Percentiles rank a stretch among this genome's conserved stretches.
phyloP scores from a whole-genome alignment of 345 rosid species.

The Euphorbia lathyris region DNA sequence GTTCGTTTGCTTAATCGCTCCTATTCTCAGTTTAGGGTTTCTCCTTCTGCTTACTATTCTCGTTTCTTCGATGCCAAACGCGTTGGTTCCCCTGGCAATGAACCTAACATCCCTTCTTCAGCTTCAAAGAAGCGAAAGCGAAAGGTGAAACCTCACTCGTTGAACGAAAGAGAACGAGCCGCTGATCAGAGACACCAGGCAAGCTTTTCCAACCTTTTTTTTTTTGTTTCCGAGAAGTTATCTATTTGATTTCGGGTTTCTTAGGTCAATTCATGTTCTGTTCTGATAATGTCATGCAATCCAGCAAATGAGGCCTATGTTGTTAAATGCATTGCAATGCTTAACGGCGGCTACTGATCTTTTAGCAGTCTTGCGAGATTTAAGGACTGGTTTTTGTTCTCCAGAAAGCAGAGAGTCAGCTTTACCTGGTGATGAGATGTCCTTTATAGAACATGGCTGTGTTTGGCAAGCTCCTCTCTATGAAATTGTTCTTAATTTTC shows the following conservation, averaged over 20 bases:
- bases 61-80: conserved; percentile 56
- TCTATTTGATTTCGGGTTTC: background rate
- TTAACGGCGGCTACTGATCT: conserved; percentile 44
- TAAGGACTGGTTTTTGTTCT: conserved; percentile 32
- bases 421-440: conserved; percentile 22
- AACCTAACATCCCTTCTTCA: conserved; percentile 17
- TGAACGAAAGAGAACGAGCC: conserved; percentile 59
- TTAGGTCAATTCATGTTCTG: background rate
- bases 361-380: conserved; percentile 34
- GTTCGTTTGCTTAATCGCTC: conserved; percentile 64
- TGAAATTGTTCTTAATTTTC: conserved; percentile 51
- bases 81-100: conserved; percentile 8
- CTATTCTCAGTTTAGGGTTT: conserved; percentile 51
- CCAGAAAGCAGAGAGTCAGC: conserved; percentile 9
- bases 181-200: conserved; percentile 73
- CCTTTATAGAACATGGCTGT: conserved; percentile 60
- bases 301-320: conserved; percentile 51
- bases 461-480: conserved; percentile 81
- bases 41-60: conserved; percentile 66
- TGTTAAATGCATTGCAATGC: conserved; percentile 50
- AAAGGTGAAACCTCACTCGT: conserved; percentile 35
- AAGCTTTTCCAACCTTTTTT: conserved; percentile 3
- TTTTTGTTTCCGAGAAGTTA: background rate
- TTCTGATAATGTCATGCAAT: background rate
- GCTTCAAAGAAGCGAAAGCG: conserved; percentile 54